A percentile compares a stretch with the other conserved stretches of the same genome.
Evolutionary conservation across 2,329 filamentous ascomycete genomes (phyloP).

Genomic region (Fusarium acutatum): DNA sequence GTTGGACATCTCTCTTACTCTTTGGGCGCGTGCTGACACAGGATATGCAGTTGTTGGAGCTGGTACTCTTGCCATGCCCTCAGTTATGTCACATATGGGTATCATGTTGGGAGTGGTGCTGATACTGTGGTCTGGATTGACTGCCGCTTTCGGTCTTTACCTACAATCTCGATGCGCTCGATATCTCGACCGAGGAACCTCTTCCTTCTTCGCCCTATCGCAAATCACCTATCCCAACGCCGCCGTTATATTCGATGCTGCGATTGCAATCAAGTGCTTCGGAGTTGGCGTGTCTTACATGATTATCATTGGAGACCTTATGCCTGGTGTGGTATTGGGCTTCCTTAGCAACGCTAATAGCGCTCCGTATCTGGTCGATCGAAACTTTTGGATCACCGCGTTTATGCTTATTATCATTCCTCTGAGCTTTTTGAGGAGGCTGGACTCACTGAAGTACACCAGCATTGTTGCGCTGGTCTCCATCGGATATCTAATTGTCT

Average conservation of each 20-base stretch:
- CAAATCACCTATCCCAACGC: slow-evolving; percentile 97
- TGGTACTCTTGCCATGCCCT: slow-evolving; percentile 94
- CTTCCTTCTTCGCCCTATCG: slow-evolving; percentile 96
- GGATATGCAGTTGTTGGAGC: slow-evolving; percentile 79
- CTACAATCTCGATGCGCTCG: slow-evolving; percentile 91
- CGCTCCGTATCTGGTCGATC: slow-evolving; percentile 80
- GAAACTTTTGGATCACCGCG: slow-evolving; percentile 96
- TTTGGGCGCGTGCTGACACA: slow-evolving; percentile 29
- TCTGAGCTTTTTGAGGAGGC: slow-evolving; percentile 85
- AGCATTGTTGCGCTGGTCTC: slow-evolving; percentile 90
- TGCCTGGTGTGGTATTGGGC: slow-evolving; percentile 91
- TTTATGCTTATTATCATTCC: slow-evolving; percentile 98
- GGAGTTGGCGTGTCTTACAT: slow-evolving; percentile 97
- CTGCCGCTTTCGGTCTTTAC: slow-evolving; percentile 91
- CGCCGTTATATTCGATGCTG: slow-evolving; percentile 92
- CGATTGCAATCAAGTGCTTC: slow-evolving; percentile 98
- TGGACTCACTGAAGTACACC: slow-evolving; percentile 98
- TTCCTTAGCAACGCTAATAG: slow-evolving; percentile 72
- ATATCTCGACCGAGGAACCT: slow-evolving; percentile 87
- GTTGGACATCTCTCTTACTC: slow-evolving; percentile 38
- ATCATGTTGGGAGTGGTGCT: slow-evolving; percentile 84
- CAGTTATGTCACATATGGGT: slow-evolving; percentile 94
- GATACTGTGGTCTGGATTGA: slow-evolving; percentile 90
- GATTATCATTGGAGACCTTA: slow-evolving; percentile 97
- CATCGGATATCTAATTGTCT: slow-evolving; percentile 90